Conservation (phyloP, 495 filamentous ascomycete genomes). For the Durotheca rogersii region DNA sequence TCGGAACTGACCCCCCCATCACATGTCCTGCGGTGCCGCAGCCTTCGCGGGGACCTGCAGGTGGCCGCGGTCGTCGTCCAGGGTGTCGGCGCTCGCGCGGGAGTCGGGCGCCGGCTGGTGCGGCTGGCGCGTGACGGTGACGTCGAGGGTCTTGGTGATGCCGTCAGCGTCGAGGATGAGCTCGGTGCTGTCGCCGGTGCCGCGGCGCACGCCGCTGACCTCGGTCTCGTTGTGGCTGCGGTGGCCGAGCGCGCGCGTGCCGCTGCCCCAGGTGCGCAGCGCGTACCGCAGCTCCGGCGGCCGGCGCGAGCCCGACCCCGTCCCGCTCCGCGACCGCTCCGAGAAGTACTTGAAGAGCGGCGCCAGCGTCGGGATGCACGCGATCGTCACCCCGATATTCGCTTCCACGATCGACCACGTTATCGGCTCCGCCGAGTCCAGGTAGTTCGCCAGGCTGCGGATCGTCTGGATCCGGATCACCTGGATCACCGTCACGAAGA, state of each 20-base stretch:
- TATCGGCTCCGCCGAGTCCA: conserved; percentile 48
- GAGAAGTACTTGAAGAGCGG: conserved; percentile 50
- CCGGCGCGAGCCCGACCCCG: conserved; percentile 1
- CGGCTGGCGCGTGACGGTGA: neutral
- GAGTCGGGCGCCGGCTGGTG: neutral
- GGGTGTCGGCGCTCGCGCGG: neutral
- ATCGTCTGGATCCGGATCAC: conserved; percentile 55
- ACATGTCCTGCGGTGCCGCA: no score
- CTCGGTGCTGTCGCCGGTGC: neutral
- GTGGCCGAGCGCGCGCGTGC: neutral
- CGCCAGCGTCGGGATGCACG: conserved; percentile 51
- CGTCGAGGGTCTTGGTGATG: neutral
- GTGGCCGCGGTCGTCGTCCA: neutral
- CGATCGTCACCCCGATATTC: conserved; percentile 51
- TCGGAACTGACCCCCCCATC: no score
- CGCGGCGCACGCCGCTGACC: neutral
- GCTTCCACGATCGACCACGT: conserved; percentile 54
- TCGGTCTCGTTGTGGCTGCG: neutral
- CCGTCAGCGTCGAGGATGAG: conserved; percentile 1
- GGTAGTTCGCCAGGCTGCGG: conserved; percentile 43
- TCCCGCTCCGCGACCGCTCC: conserved; percentile 27
- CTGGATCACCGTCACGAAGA: conserved; percentile 56
- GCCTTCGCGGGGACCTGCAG: no score
- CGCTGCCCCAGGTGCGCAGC: conserved; percentile 1
- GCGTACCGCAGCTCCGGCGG: conserved; percentile 1